Conservation (phyloP, 148 eudicot species). For the Simmondsia chinensis region DNA sequence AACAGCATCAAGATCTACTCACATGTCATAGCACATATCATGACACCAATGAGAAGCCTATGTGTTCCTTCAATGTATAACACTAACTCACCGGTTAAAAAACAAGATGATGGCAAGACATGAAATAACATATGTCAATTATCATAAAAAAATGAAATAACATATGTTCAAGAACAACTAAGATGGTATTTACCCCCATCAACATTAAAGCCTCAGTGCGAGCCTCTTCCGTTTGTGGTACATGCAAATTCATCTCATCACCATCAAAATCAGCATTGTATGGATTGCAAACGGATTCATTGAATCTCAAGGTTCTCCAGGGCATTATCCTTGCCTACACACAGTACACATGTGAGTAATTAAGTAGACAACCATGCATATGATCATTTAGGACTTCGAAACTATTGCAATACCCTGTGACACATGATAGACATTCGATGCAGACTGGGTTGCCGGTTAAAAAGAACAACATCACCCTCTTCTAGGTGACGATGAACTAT, state of each 20-base stretch:
- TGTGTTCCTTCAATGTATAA: too few relatives aligned
- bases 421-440: slow-evolving; percentile 99
- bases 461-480: slow-evolving; percentile 94
- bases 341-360: slow-evolving; percentile 4
- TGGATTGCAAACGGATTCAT: slow-evolving; percentile 98
- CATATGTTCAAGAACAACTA: too few relatives aligned
- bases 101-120: too few relatives aligned
- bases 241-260: slow-evolving; percentile 99
- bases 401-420: slow-evolving; percentile 55
- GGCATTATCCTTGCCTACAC: slow-evolving; percentile 95
- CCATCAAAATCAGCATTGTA: slow-evolving; percentile 99
- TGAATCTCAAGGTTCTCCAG: slow-evolving; percentile 97
- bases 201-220: slow-evolving; percentile 82
- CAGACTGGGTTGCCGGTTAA: slow-evolving; percentile 96
- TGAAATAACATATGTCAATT: too few relatives aligned
- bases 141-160: too few relatives aligned
- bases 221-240: slow-evolving; percentile 97
- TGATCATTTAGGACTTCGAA: background rate
- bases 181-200: slow-evolving; percentile 92
- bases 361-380: too few relatives aligned
- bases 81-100: too few relatives aligned
- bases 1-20: background rate
- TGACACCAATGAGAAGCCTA: too few relatives aligned
- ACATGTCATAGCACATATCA: too few relatives aligned
- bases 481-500: slow-evolving; percentile 85